These are phyloP conservation scores for Arabidopsis suecica DNA, from an alignment of 345 rosid species.

Conservation along the genomic window DNA sequence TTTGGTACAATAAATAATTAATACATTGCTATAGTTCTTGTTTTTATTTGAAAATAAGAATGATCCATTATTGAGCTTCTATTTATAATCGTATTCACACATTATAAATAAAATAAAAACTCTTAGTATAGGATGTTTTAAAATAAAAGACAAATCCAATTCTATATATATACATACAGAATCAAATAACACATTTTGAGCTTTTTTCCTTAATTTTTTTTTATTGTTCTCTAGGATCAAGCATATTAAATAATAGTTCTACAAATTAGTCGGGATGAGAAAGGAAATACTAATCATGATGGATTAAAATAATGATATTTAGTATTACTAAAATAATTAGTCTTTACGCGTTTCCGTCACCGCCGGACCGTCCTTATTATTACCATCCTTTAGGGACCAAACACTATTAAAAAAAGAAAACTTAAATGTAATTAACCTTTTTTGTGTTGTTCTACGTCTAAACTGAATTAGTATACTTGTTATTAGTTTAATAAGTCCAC, in stretches of 20 bases:
- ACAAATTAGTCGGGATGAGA: not conserved
- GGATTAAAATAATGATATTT: slow-evolving; percentile 19
- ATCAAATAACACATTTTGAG: not conserved
- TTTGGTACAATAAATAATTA: slow-evolving; percentile 7
- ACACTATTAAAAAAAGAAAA: slow-evolving; percentile 19
- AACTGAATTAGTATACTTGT: not conserved
- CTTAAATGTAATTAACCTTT: not conserved
- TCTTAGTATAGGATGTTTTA: slow-evolving; percentile 30
- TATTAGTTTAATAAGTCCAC: not conserved
- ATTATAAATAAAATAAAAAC: not conserved
- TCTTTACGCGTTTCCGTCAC: slow-evolving; percentile 48
- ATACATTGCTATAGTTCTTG: not conserved
- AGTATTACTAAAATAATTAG: slow-evolving; percentile 27
- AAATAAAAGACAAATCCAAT: not conserved
- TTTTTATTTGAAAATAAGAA: slow-evolving; percentile 25
- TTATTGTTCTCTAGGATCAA: too few species aligned
- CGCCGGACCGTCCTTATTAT: slow-evolving; percentile 47
- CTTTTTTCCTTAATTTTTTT: too few species aligned
- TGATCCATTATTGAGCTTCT: slow-evolving; percentile 33
- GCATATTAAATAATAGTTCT: not conserved
- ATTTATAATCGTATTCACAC: slow-evolving; percentile 28
- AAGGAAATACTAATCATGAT: slow-evolving; percentile 1
- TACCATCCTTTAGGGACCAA: slow-evolving; percentile 34
- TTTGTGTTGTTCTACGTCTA: too few species aligned
- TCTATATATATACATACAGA: slow-evolving; percentile 7